A percentile compares a stretch with the other conserved stretches of the same genome.
phyloP scores from a whole-genome alignment of 1,284 basidiomycete genomes.

The Bjerkandera adusta region DNA sequence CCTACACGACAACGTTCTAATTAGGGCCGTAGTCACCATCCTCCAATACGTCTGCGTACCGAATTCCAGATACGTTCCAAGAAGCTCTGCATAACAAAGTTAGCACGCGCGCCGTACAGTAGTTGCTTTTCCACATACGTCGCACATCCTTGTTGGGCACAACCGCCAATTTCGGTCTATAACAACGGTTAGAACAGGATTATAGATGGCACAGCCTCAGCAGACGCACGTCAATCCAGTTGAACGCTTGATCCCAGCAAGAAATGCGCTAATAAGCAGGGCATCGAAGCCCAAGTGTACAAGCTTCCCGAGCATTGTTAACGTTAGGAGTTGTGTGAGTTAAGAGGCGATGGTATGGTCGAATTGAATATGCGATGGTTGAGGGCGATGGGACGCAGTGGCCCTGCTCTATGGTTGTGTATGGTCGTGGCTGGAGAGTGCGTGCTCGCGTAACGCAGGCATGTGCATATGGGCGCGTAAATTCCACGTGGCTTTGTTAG shows the following conservation, averaged over 20 bases:
- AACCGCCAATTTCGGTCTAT: slow-evolving; percentile 63
- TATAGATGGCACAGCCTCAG: background rate
- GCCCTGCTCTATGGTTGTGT: background rate
- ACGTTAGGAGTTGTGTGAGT: background rate
- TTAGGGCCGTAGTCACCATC: background rate
- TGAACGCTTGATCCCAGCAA: slow-evolving; percentile 77
- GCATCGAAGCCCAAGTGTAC: slow-evolving; percentile 79
- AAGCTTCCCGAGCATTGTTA: slow-evolving; percentile 65
- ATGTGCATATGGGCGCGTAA: background rate
- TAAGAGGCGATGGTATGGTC: background rate
- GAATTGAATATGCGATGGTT: background rate
- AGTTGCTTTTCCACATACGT: slow-evolving; percentile 47
- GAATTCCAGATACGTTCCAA: slow-evolving; percentile 74
- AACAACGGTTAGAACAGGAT: background rate
- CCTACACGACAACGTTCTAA: slow-evolving; percentile 41
- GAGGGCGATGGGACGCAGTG: background rate
- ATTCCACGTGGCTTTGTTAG: slow-evolving; percentile 25
- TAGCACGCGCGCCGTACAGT: background rate
- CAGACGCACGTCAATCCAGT: slow-evolving; percentile 67
- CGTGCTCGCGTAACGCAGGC: no score
- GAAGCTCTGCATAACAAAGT: slow-evolving; percentile 45
- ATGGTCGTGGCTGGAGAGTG: background rate
- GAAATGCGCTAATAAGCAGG: slow-evolving; percentile 70
- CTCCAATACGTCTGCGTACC: slow-evolving; percentile 43
- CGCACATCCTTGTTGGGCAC: slow-evolving; percentile 83